Conservation (phyloP, 177 flowering plant genomes). For the Telopea speciosissima region DNA sequence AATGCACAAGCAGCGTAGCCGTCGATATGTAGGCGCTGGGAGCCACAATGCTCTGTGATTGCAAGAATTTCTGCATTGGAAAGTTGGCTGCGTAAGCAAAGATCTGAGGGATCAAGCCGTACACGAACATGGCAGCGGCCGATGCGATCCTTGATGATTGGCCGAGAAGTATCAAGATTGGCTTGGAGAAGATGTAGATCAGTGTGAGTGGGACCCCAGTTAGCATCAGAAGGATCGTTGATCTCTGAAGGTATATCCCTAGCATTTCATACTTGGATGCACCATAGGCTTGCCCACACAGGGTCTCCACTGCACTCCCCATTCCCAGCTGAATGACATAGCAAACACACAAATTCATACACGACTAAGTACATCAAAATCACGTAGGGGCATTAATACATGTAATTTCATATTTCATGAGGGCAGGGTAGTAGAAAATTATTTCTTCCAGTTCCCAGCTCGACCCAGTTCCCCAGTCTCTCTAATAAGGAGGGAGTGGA, state of each 20-base stretch:
- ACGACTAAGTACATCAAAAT: no score
- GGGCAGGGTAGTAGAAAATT: no score
- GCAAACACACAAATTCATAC: no score
- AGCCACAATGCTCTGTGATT: conserved; percentile 51
- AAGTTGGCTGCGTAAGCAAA: conserved; percentile 63
- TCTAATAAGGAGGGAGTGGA: no score
- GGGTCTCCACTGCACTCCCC: conserved; percentile 67
- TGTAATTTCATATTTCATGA: no score
- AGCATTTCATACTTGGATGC: conserved; percentile 41
- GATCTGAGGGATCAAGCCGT: conserved; percentile 66
- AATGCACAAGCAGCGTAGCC: conserved; percentile 29
- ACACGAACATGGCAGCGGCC: conserved; percentile 47
- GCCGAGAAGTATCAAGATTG: conserved; percentile 41
- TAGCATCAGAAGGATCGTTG: conserved; percentile 35
- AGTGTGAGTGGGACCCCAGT: conserved; percentile 42
- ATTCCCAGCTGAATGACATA: no score
- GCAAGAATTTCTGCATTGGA: conserved; percentile 65
- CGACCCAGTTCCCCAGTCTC: no score
- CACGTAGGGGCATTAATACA: no score
- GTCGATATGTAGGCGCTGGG: conserved; percentile 47
- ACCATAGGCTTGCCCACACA: conserved; percentile 70
- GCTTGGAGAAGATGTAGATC: conserved; percentile 44
- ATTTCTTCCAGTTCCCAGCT: no score
- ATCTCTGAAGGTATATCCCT: conserved; percentile 54
- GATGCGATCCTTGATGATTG: conserved; percentile 39